phyloP scores from a whole-genome alignment of 768 basidiomycete genomes.

The Tylopilus cervinicoccineus region DNA sequence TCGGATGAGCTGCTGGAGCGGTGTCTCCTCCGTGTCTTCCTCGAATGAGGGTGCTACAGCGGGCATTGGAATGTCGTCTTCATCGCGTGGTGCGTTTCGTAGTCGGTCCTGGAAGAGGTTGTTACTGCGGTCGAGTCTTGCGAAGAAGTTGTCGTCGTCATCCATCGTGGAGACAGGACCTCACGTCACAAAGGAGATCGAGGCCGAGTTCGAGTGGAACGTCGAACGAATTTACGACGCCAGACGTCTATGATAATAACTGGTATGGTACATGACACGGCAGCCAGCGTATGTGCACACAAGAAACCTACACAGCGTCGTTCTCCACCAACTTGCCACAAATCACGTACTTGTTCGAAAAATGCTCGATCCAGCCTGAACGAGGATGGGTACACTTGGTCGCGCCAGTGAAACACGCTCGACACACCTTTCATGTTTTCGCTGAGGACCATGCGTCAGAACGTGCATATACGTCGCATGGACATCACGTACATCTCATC shows the following conservation, averaged over 20 bases:
- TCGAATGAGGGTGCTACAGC: constrained; percentile 24
- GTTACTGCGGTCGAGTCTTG: constrained; percentile 16
- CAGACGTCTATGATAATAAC: constrained; percentile 1
- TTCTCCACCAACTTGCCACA: constrained; percentile 89
- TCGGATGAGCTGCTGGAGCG: constrained; percentile 65
- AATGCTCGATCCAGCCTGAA: constrained; percentile 90
- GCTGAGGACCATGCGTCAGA: constrained; percentile 36
- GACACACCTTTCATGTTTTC: constrained; percentile 84
- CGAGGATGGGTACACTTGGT: background rate
- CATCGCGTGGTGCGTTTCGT: constrained; percentile 31
- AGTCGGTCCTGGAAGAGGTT: constrained; percentile 34
- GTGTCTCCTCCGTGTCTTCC: constrained; percentile 47
- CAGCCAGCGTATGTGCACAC: background rate
- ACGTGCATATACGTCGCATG: background rate
- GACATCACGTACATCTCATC: constrained; percentile 74
- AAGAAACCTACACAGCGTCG: constrained; percentile 37
- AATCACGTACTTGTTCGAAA: constrained; percentile 87
- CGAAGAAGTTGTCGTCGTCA: constrained; percentile 29
- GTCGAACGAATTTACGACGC: too few species aligned
- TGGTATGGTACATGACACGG: constrained; percentile 11
- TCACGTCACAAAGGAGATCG: too few species aligned
- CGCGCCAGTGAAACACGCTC: background rate
- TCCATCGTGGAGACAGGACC: constrained; percentile 4
- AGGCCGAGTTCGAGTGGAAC: too few species aligned
- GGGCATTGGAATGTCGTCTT: constrained; percentile 29